These are phyloP conservation scores for Pochonia chlamydosporia DNA, from an alignment of 2,329 filamentous ascomycete species.

Conservation along the genomic window DNA sequence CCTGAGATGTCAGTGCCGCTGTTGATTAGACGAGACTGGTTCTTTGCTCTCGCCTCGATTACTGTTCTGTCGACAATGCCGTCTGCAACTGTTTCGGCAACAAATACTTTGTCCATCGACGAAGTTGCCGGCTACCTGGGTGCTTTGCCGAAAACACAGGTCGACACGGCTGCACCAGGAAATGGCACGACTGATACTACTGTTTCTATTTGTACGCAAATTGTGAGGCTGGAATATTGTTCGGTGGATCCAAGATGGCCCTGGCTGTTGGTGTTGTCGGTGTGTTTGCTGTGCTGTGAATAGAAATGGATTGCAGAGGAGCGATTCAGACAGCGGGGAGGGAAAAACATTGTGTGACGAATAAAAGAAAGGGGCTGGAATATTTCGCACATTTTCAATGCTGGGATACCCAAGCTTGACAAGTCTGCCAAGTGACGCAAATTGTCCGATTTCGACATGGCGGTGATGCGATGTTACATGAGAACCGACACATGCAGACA, in stretches of 20 bases:
- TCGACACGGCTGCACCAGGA: background rate
- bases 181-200: background rate
- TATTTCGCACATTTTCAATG: no score
- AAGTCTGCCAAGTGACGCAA: no score
- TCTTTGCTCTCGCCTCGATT: background rate
- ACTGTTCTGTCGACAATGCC: background rate
- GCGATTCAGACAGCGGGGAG: no score
- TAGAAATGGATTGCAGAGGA: background rate
- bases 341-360: no score
- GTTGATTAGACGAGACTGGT: background rate
- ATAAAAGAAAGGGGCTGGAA: no score
- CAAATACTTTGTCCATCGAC: background rate
- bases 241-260: background rate
- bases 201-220: background rate
- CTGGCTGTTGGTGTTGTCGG: background rate
- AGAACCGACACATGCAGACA: no score
- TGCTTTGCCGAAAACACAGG: background rate
- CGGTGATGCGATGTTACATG: no score
- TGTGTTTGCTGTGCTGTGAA: background rate
- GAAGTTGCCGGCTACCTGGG: background rate
- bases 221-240: background rate
- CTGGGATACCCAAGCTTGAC: no score
- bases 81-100: background rate
- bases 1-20: background rate
- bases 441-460: no score